Evolutionary conservation across 2,329 filamentous ascomycete genomes (phyloP), one percentile per base, ranked within the genome.

Genomic region (Arachnomyces sp.): DNA sequence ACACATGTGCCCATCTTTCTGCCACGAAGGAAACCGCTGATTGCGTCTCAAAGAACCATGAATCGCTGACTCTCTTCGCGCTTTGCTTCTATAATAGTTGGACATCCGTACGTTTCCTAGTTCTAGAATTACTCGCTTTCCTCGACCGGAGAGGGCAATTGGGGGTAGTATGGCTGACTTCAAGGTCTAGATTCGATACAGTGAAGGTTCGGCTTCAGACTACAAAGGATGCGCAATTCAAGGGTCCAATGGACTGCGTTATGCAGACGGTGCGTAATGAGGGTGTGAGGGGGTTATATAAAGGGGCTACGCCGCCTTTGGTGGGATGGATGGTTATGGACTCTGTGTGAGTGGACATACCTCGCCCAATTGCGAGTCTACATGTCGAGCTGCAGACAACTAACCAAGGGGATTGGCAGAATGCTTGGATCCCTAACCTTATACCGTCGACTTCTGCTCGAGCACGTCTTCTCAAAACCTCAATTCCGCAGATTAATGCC

Each of bases 291-390:
- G 92, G 87, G 2, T 71, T 98, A 31, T 98, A 96, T 74, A 98
- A 96, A 68, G 89, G 90, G 54, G 88, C 88, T 8, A 86, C 84
- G 18, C 90, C 90, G 41, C 92, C 92, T 38, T 71, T 96, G 36
- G 79, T 95, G 38, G 92, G 92, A 53, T 96, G 92, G 92, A 94
- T 96, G 84, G 86, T 93, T 56, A 96, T 96, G 90, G 92, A 98
- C 68, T 79, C 74, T 40, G 61, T 82, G 68, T 74, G 61, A 49
- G 65, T 48, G n/a, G n/a, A n/a, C n/a, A n/a, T n/a, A n/a, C 16
- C 25, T 18, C 3, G 13, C 14, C 11, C 9, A 30, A 7, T 11
- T 20, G 12, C 34, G 15, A 28, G 20, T 29, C 15, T 5, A 28
- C 31, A 39, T 31, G 30, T 25, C n/a, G 32, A 33, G 18, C 12